Conservation (phyloP, 2,329 filamentous ascomycete genomes). For the Dothideomycetes sp. region DNA sequence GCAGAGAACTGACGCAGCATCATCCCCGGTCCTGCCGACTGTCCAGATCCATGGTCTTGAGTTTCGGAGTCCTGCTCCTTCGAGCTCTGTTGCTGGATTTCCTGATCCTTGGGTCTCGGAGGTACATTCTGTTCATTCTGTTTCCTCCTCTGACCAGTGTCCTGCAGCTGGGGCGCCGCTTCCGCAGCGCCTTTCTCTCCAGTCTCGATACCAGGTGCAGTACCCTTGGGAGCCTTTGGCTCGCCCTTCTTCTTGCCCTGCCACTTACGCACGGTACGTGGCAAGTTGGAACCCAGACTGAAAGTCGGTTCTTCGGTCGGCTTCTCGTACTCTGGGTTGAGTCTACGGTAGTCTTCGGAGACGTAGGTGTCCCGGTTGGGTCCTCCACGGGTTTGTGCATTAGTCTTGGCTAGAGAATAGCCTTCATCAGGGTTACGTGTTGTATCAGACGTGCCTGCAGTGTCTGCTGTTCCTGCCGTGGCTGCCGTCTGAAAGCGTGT, state of each 20-base stretch:
- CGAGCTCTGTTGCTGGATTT: neutral
- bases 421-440: neutral
- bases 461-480: conserved; percentile 1
- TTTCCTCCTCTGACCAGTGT: conserved; percentile 9
- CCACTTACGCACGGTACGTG: conserved; percentile 18
- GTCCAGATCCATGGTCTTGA: neutral
- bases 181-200: conserved; percentile 20
- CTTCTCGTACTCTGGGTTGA: conserved; percentile 21
- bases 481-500: conserved; percentile 2
- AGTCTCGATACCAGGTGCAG: conserved; percentile 13
- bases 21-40: neutral
- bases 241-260: conserved; percentile 14
- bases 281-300: conserved; percentile 20
- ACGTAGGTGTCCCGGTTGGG: conserved; percentile 21
- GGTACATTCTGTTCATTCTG: conserved; percentile 7
- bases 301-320: conserved; percentile 18
- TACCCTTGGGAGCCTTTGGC: neutral
- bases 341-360: conserved; percentile 20
- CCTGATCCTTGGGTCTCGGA: conserved; percentile 6
- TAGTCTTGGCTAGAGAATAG: conserved; percentile 5
- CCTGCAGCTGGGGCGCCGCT: conserved; percentile 18
- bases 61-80: neutral
- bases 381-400: neutral
- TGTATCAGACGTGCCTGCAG: neutral
- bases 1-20: neutral